These are phyloP conservation scores for Trichosporon sp. DNA, from an alignment of 1,284 basidiomycete species.

Conservation along the genomic window DNA sequence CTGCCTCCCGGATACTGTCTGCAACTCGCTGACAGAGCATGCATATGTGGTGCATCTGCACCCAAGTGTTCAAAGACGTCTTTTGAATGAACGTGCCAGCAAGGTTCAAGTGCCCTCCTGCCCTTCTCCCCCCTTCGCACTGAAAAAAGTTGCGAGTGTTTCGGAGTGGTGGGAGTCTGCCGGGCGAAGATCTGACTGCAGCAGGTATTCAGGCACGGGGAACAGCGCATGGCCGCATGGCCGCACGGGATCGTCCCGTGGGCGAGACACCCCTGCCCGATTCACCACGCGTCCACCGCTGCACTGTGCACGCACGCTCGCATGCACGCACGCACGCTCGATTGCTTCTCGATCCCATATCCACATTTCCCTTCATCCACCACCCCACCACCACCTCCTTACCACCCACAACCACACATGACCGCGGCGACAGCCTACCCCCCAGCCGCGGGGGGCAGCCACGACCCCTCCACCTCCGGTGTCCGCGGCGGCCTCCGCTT, in stretches of 20 bases:
- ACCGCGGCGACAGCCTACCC: constrained; percentile 17
- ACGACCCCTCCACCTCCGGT: neutral
- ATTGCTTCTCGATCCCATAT: neutral
- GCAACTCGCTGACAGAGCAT: neutral
- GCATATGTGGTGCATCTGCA: neutral
- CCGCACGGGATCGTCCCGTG: neutral
- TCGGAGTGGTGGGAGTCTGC: too few species aligned
- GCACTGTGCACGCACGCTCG: too few species aligned
- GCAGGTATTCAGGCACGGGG: neutral
- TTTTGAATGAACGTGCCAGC: neutral
- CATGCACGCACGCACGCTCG: neutral
- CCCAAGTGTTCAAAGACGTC: neutral
- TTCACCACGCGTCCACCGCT: too few species aligned
- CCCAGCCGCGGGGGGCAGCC: constrained; percentile 1
- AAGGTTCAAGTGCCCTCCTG: neutral
- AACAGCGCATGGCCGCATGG: neutral
- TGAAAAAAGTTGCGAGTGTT: too few species aligned
- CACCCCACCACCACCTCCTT: neutral
- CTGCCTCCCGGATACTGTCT: too few species aligned
- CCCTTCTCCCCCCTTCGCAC: too few species aligned
- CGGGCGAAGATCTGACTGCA: neutral
- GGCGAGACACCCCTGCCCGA: too few species aligned
- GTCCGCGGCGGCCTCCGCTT: constrained; percentile 25
- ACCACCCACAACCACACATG: constrained; percentile 20
- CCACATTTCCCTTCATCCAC: neutral